phyloP scores from a whole-genome alignment of 2,329 filamentous ascomycete genomes.

The Ascochyta rabiei region DNA sequence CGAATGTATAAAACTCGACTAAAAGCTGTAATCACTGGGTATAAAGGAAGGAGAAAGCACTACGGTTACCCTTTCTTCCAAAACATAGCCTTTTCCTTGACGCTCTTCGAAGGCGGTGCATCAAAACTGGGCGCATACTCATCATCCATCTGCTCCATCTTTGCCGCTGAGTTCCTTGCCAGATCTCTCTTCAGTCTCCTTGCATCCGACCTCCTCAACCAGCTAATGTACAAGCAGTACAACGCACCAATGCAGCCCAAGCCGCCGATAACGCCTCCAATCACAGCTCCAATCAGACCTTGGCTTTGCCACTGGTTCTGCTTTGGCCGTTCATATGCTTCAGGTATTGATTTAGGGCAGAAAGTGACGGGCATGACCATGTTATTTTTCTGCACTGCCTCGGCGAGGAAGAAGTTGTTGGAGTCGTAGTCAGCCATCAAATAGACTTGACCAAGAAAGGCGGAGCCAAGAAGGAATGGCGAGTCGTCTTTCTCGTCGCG shows the following conservation, averaged over 20 bases:
- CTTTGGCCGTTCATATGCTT: constrained; percentile 38
- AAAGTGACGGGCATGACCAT: constrained; percentile 51
- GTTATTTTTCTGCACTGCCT: constrained; percentile 47
- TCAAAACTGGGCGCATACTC: constrained; percentile 43
- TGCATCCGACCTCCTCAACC: constrained; percentile 35
- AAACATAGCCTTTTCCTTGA: constrained; percentile 34
- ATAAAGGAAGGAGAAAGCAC: neutral
- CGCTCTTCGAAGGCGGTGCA: constrained; percentile 34
- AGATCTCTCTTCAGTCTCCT: constrained; percentile 35
- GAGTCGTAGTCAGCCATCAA: constrained; percentile 53
- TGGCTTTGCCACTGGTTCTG: constrained; percentile 39
- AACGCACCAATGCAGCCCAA: constrained; percentile 35
- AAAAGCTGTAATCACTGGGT: neutral
- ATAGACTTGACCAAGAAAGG: constrained; percentile 53
- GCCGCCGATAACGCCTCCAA: constrained; percentile 48
- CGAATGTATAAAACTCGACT: neutral
- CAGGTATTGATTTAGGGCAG: constrained; percentile 48
- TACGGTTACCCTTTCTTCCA: constrained; percentile 39
- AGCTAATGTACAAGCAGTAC: constrained; percentile 41
- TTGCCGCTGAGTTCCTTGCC: constrained; percentile 33
- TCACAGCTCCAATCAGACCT: constrained; percentile 47
- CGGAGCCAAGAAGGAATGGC: constrained; percentile 48
- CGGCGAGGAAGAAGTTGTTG: constrained; percentile 50
- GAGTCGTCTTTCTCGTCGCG: constrained; percentile 33
- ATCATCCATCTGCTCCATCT: constrained; percentile 43